Evolutionary conservation across 495 filamentous ascomycete genomes (phyloP), one percentile per base, ranked within the genome.

Genomic region (Lasiosphaeria ovina): DNA sequence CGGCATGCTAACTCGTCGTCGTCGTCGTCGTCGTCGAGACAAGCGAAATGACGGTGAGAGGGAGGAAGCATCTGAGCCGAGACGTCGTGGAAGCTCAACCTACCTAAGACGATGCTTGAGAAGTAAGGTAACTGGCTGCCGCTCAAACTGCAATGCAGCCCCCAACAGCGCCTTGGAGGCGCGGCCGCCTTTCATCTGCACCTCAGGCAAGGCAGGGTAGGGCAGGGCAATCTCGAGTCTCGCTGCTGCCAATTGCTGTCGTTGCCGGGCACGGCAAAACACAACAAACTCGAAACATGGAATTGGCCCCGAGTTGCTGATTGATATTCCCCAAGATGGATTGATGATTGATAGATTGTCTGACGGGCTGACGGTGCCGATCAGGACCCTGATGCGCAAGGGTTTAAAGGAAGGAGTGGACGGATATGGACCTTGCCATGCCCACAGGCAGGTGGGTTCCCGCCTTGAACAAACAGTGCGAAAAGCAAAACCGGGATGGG

Each of bases 11-110:
- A 38, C 17, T 31, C 9, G 12, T 32, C 35, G 35, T 45, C 12
- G 35, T n/a, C n/a, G n/a, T 31, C 9, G 12, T 32, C 35, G 35
- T 35, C 10, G n/a, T 38, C 45, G 56, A 58, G 34, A 47, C 6
- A 47, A 61, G 54, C 61, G 65, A 64, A 67, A 67, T 67, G 59
- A 67, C 65, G 62, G 65, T 67, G 64, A 63, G 64, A 58, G 14
- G 47, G 33, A 16, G 8, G 47, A 35, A 16, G 47, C 24, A 24
- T 24, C 24, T 24, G 36, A 50, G 45, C 32, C 32, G 44, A 17
- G 45, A 49, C 49, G 44, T 17, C 12, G 31, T 32, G 34, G 42
- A 10, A 11, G 55, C 6, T 45, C 36, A 8, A 16, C 24, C 31
- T 55, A 44, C 35, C 16, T 11, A 42, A 16, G 35, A 49, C 31